Base-by-base conservation (phyloP, 73 alveolate species). In the Uronychia binucleata region DNA sequence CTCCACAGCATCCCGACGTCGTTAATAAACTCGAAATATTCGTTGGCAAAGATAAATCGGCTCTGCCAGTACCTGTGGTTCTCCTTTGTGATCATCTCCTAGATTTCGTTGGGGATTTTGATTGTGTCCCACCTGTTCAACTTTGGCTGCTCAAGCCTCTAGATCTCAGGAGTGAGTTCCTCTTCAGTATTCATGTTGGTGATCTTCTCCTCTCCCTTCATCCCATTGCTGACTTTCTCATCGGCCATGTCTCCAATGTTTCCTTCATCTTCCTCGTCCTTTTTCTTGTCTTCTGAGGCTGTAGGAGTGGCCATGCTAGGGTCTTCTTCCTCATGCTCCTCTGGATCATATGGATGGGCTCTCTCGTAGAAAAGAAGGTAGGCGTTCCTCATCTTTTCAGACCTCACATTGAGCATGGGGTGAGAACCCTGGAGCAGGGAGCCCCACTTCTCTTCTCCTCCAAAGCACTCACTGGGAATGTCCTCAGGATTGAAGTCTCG, bases 391-490 rank as follows among this genome's bases (percentile, higher is more conserved):
- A 78, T 82, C 86, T 96, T 96, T 85, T 93, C 92, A 1, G 94
- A 83, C 33, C 75, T 88, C 33, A 67, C 84, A 74, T 81, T 80
- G 77, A 75, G 58, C 34, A 86, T 80, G 30, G 60, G 31, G 80
- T 35, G 77, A 59, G 89, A 59, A 26, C 29, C 78, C 28, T 78
- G 80, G 83, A 82, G 60, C 82, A 82, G 28, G 1, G 34, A 79
- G 28, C 89, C 77, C 89, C 89, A 82, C 34, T 81, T 88, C 58
- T 93, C 96, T 59, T 90, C 97, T 1, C 99, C 99, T 1, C 99
- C 99, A 87, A 86, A 96, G 83, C 98, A 96, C 88, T 96, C 99
- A 33, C 87, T 79, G 28, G 95, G 96, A 31, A 96, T 93, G 32
- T 94, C 95, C 29, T 90, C 93, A 60, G 96, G 94, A 59, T 91